These are phyloP conservation scores for Monilinia polystroma DNA, from an alignment of 2,329 filamentous ascomycete genomes.

Conservation along the genomic window DNA sequence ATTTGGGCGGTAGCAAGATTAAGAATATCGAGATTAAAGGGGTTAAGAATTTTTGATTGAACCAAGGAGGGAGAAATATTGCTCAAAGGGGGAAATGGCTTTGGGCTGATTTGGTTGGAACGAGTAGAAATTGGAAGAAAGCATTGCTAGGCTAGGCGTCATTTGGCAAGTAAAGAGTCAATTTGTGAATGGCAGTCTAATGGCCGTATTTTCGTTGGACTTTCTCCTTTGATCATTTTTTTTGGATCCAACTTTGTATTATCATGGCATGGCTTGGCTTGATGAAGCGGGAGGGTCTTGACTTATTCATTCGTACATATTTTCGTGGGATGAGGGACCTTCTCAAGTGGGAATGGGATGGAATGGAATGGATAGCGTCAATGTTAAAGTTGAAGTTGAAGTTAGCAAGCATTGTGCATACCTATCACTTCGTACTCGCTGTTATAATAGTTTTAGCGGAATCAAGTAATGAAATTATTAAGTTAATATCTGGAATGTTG, in stretches of 20 bases:
- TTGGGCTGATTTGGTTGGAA: neutral
- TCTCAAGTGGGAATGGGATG: too few species aligned
- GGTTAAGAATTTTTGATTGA: neutral
- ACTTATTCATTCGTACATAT: neutral
- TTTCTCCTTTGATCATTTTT: neutral
- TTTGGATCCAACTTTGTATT: neutral
- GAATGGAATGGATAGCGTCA: neutral
- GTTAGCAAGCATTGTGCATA: too few species aligned
- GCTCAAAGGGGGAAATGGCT: neutral
- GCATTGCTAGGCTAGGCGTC: neutral
- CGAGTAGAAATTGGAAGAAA: neutral
- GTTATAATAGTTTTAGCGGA: neutral
- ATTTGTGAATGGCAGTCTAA: neutral
- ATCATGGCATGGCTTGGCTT: neutral
- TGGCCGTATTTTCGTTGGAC: neutral
- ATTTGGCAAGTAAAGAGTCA: neutral
- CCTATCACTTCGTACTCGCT: neutral
- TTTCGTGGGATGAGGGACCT: neutral
- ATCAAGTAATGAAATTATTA: neutral
- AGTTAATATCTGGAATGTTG: neutral
- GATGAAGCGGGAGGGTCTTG: too few species aligned
- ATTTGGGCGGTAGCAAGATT: conserved; percentile 67
- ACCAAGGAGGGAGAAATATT: neutral
- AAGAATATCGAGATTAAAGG: neutral
- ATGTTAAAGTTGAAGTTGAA: too few species aligned